Percentiles rank a stretch among this genome's conserved stretches.
Conservation (phyloP, 108 stramenopile species). For the Stephanodiscus triporus region DNA sequence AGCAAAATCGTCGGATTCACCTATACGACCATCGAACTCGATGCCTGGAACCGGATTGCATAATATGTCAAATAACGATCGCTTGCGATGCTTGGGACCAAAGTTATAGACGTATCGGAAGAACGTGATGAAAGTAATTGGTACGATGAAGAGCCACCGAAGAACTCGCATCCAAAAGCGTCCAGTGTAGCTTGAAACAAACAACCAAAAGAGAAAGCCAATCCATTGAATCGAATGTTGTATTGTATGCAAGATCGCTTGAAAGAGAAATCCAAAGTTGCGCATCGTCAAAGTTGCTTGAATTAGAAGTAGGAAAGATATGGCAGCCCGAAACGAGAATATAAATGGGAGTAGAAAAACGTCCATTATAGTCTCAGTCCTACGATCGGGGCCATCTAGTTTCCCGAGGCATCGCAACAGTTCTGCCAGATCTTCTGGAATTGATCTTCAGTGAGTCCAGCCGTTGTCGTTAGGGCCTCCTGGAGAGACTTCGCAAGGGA, state of each 20-base stretch:
- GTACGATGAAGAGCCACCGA: background rate
- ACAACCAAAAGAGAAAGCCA: background rate
- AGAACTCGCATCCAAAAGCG: background rate
- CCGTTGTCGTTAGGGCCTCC: background rate
- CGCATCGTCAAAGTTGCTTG: background rate
- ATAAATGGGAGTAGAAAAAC: background rate
- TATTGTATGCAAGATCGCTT: background rate
- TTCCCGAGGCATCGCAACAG: too few relatives aligned
- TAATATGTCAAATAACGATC: background rate
- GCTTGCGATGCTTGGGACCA: background rate
- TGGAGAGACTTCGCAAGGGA: background rate
- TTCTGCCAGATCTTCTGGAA: conserved; percentile 4
- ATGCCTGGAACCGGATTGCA: background rate
- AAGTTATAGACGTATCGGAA: background rate
- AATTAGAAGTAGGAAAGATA: background rate
- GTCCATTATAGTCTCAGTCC: conserved; percentile 1
- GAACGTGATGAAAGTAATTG: background rate
- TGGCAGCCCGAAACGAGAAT: conserved; percentile 7
- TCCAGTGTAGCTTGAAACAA: background rate
- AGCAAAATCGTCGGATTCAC: too few relatives aligned
- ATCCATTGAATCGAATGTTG: background rate
- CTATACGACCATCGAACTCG: background rate
- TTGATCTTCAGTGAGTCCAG: conserved; percentile 1
- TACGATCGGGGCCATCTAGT: too few relatives aligned
- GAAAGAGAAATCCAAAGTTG: background rate